These are phyloP conservation scores for Tillandsia leiboldiana DNA, from an alignment of 176 grass and related monocot genomes.

Conservation along the genomic window DNA sequence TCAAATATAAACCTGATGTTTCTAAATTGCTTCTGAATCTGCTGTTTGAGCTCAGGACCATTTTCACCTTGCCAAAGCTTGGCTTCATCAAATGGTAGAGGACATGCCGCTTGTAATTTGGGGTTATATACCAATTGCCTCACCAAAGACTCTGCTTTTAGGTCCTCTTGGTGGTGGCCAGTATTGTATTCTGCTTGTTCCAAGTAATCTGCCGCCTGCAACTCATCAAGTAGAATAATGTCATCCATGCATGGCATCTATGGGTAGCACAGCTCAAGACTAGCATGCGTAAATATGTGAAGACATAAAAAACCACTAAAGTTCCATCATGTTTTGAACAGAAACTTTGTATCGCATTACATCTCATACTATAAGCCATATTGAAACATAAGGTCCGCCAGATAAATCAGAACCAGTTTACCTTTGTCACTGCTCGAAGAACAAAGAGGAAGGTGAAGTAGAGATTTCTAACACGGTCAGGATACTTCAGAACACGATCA, in stretches of 20 bases:
- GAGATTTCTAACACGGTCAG: slow-evolving; percentile 72
- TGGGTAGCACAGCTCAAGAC: background rate
- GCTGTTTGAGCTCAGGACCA: slow-evolving; percentile 66
- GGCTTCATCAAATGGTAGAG: slow-evolving; percentile 74
- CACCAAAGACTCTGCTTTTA: slow-evolving; percentile 72
- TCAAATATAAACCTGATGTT: slow-evolving; percentile 63
- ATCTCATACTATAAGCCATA: too few species aligned
- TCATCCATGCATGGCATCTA: background rate
- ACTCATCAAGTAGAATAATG: slow-evolving; percentile 5
- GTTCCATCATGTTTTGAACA: too few species aligned
- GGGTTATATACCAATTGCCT: slow-evolving; percentile 64
- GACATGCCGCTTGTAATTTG: slow-evolving; percentile 68
- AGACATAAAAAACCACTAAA: too few species aligned
- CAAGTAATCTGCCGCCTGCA: slow-evolving; percentile 87
- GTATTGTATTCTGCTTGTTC: slow-evolving; percentile 91
- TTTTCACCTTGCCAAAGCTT: slow-evolving; percentile 94
- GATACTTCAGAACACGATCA: slow-evolving; percentile 72
- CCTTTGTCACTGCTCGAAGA: slow-evolving; percentile 94
- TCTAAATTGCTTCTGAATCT: slow-evolving; percentile 88
- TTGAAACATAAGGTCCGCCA: background rate
- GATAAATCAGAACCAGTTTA: slow-evolving; percentile 21
- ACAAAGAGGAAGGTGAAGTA: slow-evolving; percentile 94
- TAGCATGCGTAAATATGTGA: background rate
- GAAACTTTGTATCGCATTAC: too few species aligned
- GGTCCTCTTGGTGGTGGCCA: slow-evolving; percentile 61